Conservation (phyloP, 257 asterid species). For the Solanum dulcamara region DNA sequence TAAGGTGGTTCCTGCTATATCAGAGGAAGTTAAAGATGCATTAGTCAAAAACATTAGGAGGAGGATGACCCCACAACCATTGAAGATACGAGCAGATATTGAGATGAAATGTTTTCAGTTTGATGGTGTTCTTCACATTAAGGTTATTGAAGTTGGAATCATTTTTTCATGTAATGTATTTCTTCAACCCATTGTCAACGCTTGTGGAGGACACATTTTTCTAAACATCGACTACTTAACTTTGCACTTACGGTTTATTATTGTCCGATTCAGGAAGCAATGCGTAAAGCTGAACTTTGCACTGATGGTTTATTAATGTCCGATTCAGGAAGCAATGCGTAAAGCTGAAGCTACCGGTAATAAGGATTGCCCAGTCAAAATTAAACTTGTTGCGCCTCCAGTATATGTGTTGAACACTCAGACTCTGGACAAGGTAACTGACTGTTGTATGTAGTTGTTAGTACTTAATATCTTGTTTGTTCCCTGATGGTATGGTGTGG, state of each 20-base stretch:
- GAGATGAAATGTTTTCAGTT: constrained; percentile 96
- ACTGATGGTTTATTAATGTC: neutral
- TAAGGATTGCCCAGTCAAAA: constrained; percentile 80
- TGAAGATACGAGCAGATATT: constrained; percentile 87
- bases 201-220: neutral
- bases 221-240: too few relatives aligned
- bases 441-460: too few relatives aligned
- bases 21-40: constrained; percentile 76
- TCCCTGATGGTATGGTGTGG: too few relatives aligned
- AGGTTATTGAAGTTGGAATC: constrained; percentile 28
- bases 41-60: constrained; percentile 80
- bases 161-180: neutral
- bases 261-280: too few relatives aligned
- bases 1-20: constrained; percentile 69
- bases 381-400: constrained; percentile 93
- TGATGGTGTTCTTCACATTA: constrained; percentile 90
- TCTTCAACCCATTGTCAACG: neutral
- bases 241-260: too few relatives aligned
- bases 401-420: constrained; percentile 88
- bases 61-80: constrained; percentile 94
- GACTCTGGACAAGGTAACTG: constrained; percentile 84
- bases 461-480: too few relatives aligned
- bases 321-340: constrained; percentile 78
- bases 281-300: neutral
- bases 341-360: constrained; percentile 97